Base-by-base conservation (phyloP, 208 protist species). In the Trypanosoma caninum region DNA sequence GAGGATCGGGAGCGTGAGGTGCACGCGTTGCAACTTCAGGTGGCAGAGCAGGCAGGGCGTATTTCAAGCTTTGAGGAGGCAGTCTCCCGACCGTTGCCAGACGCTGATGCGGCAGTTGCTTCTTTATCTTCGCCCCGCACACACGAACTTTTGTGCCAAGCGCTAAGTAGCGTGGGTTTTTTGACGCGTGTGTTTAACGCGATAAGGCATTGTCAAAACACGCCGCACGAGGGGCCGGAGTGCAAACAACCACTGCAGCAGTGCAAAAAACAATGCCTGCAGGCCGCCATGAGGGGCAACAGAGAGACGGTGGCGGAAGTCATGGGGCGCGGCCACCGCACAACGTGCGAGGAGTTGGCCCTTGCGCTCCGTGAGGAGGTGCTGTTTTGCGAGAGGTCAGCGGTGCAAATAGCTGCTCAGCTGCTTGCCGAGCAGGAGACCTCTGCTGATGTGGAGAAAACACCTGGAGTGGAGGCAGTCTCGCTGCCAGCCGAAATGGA, bases 161-260 rank as follows among this genome's bases (percentile, higher is more conserved):
- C 69, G 33, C 69, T 84, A 16, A 67, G 76, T 31, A 50, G 65
- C 5, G 65, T 69, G 6, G 75, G 76, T 42, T 94, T 81, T 41
- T 64, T 94, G 16, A 78, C 84, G 14, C 87, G 86, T 64, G 87
- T 89, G 5, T 76, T 81, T 52, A 91, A 87, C 62, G 83, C 87
- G 0, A 18, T 82, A 1, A 52, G 84, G 31, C 87, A 93, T 68
- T 88, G 82, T 51, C 52, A 71, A 25, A 16, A 30, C 31, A 50
- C 40, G 1, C 30, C 47, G 14, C 69, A 69, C 54, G 41, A 10
- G n/a, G 48, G 27, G 11, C 23, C 18, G 8, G 28, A 51, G 31
- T 89, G 85, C 57, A 56, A 72, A 0, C 74, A 70, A 37, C 45
- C 54, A 30, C 58, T 65, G 3, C 27, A 60, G 16, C 66, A 64